These are phyloP conservation scores for Microthyrium microscopicum DNA, from an alignment of 2,329 filamentous ascomycete genomes.

Conservation along the genomic window DNA sequence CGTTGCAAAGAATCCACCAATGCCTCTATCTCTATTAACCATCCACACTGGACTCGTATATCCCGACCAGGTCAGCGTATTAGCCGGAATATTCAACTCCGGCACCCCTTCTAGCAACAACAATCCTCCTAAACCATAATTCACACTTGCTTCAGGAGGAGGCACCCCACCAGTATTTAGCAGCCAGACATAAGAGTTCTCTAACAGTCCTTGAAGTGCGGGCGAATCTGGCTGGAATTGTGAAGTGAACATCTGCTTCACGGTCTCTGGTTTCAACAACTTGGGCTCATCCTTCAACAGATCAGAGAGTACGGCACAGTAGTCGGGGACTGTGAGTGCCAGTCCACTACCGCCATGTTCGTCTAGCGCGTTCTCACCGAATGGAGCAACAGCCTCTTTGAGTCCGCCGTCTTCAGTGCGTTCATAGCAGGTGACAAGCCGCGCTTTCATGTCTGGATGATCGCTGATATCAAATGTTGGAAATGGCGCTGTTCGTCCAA, in stretches of 20 bases:
- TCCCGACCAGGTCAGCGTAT: too few relatives aligned
- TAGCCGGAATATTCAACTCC: too few relatives aligned
- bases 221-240: slow-evolving; percentile 9
- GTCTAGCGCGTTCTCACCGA: too few relatives aligned
- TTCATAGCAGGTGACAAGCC: slow-evolving; percentile 11
- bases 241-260: slow-evolving; percentile 13
- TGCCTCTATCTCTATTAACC: too few relatives aligned
- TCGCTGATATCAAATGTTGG: slow-evolving; percentile 12
- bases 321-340: slow-evolving; percentile 12
- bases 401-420: slow-evolving; percentile 11
- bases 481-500: slow-evolving; percentile 5
- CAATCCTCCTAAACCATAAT: background rate
- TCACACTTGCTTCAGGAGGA: background rate
- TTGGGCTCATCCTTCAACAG: slow-evolving; percentile 10
- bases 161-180: background rate
- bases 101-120: background rate
- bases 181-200: slow-evolving; percentile 2
- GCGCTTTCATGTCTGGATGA: slow-evolving; percentile 11
- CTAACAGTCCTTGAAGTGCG: slow-evolving; percentile 1
- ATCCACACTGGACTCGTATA: too few relatives aligned
- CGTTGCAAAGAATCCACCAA: slow-evolving; percentile 8
- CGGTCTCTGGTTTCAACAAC: slow-evolving; percentile 9
- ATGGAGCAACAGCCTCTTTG: slow-evolving; percentile 9
- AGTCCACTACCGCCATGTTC: slow-evolving; percentile 14
- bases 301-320: slow-evolving; percentile 12